Conservation (phyloP, 2,329 filamentous ascomycete species). For the Torrubiellomyces zombiae region DNA sequence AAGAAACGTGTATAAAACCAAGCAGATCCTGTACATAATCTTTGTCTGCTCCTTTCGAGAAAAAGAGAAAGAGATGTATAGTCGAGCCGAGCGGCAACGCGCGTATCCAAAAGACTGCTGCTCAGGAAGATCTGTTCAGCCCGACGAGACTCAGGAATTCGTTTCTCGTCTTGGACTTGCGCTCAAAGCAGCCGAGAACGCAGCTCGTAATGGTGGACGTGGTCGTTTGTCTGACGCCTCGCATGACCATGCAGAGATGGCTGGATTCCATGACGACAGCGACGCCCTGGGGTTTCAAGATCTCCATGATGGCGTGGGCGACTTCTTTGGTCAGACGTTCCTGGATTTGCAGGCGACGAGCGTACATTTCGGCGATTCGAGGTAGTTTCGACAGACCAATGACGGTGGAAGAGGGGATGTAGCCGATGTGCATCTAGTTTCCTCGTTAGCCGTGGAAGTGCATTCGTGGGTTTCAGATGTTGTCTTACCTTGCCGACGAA, state of each 20-base stretch:
- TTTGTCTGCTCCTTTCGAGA: too few relatives aligned
- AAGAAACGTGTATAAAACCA: too few relatives aligned
- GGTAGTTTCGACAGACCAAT: slow-evolving; percentile 93
- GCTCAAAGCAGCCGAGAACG: slow-evolving; percentile 90
- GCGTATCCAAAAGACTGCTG: too few relatives aligned
- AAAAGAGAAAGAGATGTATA: slow-evolving; percentile 1
- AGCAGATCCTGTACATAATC: too few relatives aligned
- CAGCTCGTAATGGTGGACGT: slow-evolving; percentile 88
- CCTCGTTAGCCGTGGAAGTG: slow-evolving; percentile 1
- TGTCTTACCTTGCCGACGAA: too few relatives aligned
- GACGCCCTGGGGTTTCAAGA: slow-evolving; percentile 84
- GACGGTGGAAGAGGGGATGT: slow-evolving; percentile 81
- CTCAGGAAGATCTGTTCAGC: slow-evolving; percentile 27
- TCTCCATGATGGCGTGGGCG: slow-evolving; percentile 80
- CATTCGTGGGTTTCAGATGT: too few relatives aligned
- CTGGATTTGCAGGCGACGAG: slow-evolving; percentile 83
- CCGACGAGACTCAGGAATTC: slow-evolving; percentile 77
- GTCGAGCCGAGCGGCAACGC: too few relatives aligned
- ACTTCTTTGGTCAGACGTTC: slow-evolving; percentile 94
- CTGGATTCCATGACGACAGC: slow-evolving; percentile 95
- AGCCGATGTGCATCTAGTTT: slow-evolving; percentile 92
- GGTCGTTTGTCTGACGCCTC: slow-evolving; percentile 85
- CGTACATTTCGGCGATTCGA: slow-evolving; percentile 93
- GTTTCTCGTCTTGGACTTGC: slow-evolving; percentile 81
- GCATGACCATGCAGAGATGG: slow-evolving; percentile 98